Percentiles rank a stretch among this genome's conserved stretches.
These are phyloP conservation scores for Candida caryicola DNA, from an alignment of 805 yeast species.

Conservation along the genomic window DNA sequence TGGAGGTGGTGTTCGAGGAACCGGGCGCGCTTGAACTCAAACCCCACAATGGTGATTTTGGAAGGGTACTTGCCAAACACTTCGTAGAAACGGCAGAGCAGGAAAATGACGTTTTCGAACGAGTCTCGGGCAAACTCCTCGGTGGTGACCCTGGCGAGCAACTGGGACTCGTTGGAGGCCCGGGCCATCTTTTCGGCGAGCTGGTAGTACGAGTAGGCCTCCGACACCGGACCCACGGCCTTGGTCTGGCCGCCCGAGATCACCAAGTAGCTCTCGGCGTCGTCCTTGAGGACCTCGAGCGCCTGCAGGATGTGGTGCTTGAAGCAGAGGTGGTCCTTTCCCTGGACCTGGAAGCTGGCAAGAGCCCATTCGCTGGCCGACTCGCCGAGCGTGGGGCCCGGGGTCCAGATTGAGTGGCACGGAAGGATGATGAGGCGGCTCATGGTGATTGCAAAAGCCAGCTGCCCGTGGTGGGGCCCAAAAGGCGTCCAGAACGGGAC, in stretches of 20 bases:
- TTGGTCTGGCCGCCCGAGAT: slow-evolving; percentile 76
- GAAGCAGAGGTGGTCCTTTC: slow-evolving; percentile 66
- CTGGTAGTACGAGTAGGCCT: slow-evolving; percentile 54
- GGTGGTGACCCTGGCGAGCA: slow-evolving; percentile 30
- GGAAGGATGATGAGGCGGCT: slow-evolving; percentile 33
- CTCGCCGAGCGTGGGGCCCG: slow-evolving; percentile 43
- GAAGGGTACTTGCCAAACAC: slow-evolving; percentile 47
- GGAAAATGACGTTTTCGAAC: slow-evolving; percentile 69
- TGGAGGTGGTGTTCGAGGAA: slow-evolving; percentile 54
- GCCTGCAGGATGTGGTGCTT: slow-evolving; percentile 56
- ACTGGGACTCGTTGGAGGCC: slow-evolving; percentile 9
- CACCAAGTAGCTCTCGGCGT: slow-evolving; percentile 36
- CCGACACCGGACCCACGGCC: slow-evolving; percentile 54
- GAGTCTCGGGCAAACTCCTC: slow-evolving; percentile 82
- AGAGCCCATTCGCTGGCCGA: slow-evolving; percentile 58
- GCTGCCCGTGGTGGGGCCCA: too few species aligned
- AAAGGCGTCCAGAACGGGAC: too few species aligned
- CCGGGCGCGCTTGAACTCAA: slow-evolving; percentile 66
- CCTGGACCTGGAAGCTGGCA: slow-evolving; percentile 66
- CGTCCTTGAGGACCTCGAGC: slow-evolving; percentile 30
- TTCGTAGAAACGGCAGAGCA: slow-evolving; percentile 53
- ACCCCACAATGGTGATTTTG: slow-evolving; percentile 60
- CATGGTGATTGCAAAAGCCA: too few species aligned
- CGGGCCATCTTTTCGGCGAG: slow-evolving; percentile 35
- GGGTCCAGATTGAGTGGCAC: slow-evolving; percentile 62